Evolutionary conservation across 805 yeast genomes (phyloP).

Genomic region (Cyberlindnera misumaiensis): DNA sequence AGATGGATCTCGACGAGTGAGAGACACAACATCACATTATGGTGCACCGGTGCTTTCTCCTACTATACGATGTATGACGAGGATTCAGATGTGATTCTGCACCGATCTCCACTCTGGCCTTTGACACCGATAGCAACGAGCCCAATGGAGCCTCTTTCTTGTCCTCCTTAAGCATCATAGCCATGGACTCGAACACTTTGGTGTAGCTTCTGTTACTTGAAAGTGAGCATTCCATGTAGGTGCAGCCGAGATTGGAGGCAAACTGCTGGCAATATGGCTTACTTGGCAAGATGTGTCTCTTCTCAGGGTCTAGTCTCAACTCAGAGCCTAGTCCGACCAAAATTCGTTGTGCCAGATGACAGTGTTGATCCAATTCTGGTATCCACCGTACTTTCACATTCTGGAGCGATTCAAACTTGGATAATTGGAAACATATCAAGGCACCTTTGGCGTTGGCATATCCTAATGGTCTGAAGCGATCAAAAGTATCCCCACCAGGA

Average conservation of each 20-base stretch:
- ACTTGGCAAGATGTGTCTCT: conserved; percentile 19
- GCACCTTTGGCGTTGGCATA: conserved; percentile 34
- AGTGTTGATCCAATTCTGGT: conserved; percentile 34
- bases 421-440: conserved; percentile 32
- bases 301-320: conserved; percentile 25
- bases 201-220: conserved; percentile 11
- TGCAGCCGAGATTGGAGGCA: conserved; percentile 27
- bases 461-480: conserved; percentile 35
- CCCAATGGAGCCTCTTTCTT: not conserved
- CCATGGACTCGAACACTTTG: conserved; percentile 15
- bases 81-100: not conserved
- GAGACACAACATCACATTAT: not conserved
- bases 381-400: conserved; percentile 35
- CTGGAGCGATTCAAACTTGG: conserved; percentile 27
- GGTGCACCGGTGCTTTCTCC: conserved; percentile 1
- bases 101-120: not conserved
- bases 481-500: conserved; percentile 32
- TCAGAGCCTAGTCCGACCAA: conserved; percentile 35
- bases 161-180: conserved; percentile 8
- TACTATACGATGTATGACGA: not conserved
- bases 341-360: conserved; percentile 30
- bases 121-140: not conserved
- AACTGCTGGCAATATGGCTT: conserved; percentile 22
- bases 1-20: not conserved
- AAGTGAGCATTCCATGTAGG: conserved; percentile 31